Base-by-base conservation (phyloP, 2,329 filamentous ascomycete genomes). In the Aspergillus aculeatus region DNA sequence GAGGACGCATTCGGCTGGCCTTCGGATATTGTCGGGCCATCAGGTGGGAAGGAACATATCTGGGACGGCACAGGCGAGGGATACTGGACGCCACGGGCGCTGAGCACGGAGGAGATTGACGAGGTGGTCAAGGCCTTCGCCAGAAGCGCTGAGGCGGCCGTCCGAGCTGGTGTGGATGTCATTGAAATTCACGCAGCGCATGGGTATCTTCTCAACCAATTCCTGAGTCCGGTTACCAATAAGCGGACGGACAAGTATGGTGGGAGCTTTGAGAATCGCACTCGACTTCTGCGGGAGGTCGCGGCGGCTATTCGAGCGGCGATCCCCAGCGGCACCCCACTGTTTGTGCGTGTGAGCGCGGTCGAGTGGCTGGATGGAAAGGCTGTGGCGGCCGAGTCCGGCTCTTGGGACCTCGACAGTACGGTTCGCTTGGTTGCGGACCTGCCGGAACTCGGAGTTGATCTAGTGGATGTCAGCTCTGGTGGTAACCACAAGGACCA, bases 181-280 rank as follows among this genome's bases (percentile, higher is more conserved):
- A 88, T 95, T 61, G 91, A 95, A 73, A 84, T 95, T 38, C 91
- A 94, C 76, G 84, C 82, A 61, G 91, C 90, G 0, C 90, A 94
- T 70, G 90, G 91, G 1, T 94, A 93, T 69, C 82, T 95, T 0
- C 75, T 93, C 1, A 84, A 88, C 68, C 73, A 80, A 6, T 94
- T 94, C 78, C 62, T 92, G 4, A 87, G 85, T 1, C 89, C 90
- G 0, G 83, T 84, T 1, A 82, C 82, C 23, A 95, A 95, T 75
- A 77, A 83, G 59, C 83, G 91, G 14, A 89, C 79, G 0, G 83
- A 86, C 66, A 68, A 74, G 49, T 86, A 81, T 67, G 77, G 80
- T 52, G 77, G 83, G 62, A 76, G 72, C 65, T 74, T 81, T 59
- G 76, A 81, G 75, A 93, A 93, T 75, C 83, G 90, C 31, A 83